A percentile compares a stretch with the other conserved stretches of the same genome.
Evolutionary conservation across 2,329 filamentous ascomycete genomes (phyloP).

Genomic region (Aspergillus oerlinghausenensis): DNA sequence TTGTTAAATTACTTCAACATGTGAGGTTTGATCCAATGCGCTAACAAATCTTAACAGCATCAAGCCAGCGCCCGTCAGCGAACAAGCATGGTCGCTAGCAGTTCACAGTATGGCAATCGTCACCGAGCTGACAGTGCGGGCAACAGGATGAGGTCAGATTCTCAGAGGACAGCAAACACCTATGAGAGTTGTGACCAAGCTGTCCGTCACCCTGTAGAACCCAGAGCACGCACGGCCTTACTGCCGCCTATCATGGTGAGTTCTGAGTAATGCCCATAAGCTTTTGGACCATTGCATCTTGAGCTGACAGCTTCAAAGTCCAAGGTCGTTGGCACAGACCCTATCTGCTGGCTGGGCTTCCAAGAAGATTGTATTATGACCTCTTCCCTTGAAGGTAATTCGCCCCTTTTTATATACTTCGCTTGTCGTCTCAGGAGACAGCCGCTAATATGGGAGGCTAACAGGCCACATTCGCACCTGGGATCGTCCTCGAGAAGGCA

Average conservation of each 20-base stretch:
- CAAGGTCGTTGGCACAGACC: slow-evolving; percentile 80
- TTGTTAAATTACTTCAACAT: too few relatives aligned
- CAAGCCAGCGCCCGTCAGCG: slow-evolving; percentile 36
- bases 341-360: slow-evolving; percentile 86
- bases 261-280: slow-evolving; percentile 11
- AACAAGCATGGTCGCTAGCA: slow-evolving; percentile 29
- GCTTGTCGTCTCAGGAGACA: slow-evolving; percentile 1
- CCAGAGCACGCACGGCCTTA: slow-evolving; percentile 76
- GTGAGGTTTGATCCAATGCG: not conserved
- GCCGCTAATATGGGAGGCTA: slow-evolving; percentile 12
- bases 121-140: slow-evolving; percentile 58
- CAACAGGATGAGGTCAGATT: slow-evolving; percentile 66
- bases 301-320: slow-evolving; percentile 48
- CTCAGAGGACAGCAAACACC: slow-evolving; percentile 52
- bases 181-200: slow-evolving; percentile 51
- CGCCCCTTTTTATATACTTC: slow-evolving; percentile 1
- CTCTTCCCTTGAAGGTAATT: slow-evolving; percentile 80
- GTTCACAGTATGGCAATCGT: slow-evolving; percentile 44
- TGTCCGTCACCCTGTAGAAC: slow-evolving; percentile 75
- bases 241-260: slow-evolving; percentile 84
- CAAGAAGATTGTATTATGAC: slow-evolving; percentile 91
- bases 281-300: not conserved
- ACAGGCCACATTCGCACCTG: slow-evolving; percentile 71
- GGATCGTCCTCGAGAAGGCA: slow-evolving; percentile 56
- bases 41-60: slow-evolving; percentile 20